A percentile compares a stretch with the other conserved stretches of the same genome.
These are phyloP conservation scores for Flaveria bidentis DNA, from an alignment of 129 eudicot species.

Conservation along the genomic window DNA sequence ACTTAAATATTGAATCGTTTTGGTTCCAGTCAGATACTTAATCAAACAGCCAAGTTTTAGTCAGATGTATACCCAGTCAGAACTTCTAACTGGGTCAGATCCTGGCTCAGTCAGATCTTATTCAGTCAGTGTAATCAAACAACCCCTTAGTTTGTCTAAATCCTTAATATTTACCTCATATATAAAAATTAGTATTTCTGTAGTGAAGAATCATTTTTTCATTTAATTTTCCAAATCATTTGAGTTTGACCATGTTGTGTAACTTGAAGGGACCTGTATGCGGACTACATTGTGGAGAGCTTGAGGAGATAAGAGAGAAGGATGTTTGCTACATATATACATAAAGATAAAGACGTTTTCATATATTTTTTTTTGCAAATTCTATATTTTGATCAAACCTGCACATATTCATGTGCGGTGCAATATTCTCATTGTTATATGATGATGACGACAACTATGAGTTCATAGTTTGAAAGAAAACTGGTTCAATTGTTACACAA, in stretches of 20 bases:
- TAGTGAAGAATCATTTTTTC: not conserved
- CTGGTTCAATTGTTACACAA: conserved; percentile 3
- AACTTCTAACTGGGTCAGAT: no score
- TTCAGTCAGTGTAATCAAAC: no score
- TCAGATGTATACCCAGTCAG: no score
- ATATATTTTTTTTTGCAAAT: not conserved
- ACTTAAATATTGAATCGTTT: no score
- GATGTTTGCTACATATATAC: conserved; percentile 1
- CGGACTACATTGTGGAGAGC: conserved; percentile 84
- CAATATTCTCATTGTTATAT: not conserved
- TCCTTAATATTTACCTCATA: not conserved
- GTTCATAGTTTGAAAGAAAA: not conserved
- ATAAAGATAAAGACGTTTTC: not conserved
- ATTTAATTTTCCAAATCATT: not conserved
- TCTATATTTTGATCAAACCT: not conserved
- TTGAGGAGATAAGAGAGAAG: conserved; percentile 66
- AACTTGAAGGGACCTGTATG: conserved; percentile 76
- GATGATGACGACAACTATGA: not conserved
- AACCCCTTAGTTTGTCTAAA: not conserved
- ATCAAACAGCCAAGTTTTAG: no score
- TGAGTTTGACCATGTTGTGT: conserved; percentile 12
- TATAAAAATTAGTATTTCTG: not conserved
- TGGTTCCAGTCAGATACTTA: no score
- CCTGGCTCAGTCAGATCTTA: no score
- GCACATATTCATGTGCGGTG: conserved; percentile 14